Evolutionary conservation across 2,329 filamentous ascomycete species (phyloP), one percentile per base, ranked within the genome.

Genomic region (Apiospora sp.): DNA sequence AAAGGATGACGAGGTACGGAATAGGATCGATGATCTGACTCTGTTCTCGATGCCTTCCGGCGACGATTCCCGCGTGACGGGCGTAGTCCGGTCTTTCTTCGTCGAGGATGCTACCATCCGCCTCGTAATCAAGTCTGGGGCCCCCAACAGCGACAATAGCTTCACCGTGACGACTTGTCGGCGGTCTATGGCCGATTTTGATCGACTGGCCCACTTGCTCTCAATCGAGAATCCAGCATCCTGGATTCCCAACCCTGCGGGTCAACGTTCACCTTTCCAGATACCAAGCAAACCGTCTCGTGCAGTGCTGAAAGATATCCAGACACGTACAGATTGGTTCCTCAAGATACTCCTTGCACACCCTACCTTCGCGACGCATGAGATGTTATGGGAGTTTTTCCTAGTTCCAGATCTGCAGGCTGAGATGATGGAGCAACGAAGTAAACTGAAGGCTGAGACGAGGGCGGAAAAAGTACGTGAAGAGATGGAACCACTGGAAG

Each of bases 331-430:
- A 27, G 94, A 99, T 82, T 92, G 91, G 76, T 98, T 98, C 78
- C 85, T 99, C 77, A 94, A 94, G 76, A 94, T 95, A 24, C 88
- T 99, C 75, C 87, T 99, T 37, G 88, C 90, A 12, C 96, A 99
- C 79, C 93, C 96, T 4, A 98, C 96, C 0, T 98, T 99, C 80
- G 90, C 94, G 0, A 98, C 94, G 0, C 97, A 99, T 79, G 96
- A 99, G 84, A 94, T 98, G 89, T 88, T 99, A 2, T 99, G 96
- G 97, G 96, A 99, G 78, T 99, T 99, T 84, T 98, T 99, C 83
- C 88, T 99, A 0, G 95, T 99, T 16, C 96, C 96, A 1, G 96
- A 99, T 77, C 90, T 99, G 69, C 94, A 98, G 80, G 89, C 94
- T 0, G 91, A 94, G 27, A 94, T 95, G 90, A 96, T 98, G 88